Percentiles rank a stretch among this genome's conserved stretches.
phyloP scores from a whole-genome alignment of 148 eudicot genomes.

The Arctostaphylos glauca region DNA sequence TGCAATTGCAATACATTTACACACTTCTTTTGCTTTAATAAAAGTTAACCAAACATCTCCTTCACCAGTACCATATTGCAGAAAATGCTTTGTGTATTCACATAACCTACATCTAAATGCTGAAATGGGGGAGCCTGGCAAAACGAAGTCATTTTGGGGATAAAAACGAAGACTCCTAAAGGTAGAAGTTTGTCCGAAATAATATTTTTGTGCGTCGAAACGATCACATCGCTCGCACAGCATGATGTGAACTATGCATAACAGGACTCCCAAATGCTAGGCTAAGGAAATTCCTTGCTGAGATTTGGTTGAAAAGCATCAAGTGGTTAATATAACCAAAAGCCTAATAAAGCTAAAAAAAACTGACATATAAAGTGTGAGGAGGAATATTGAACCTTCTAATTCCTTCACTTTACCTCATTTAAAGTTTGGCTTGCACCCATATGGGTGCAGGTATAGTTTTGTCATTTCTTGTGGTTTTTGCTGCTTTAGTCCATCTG shows the following conservation, averaged over 20 bases:
- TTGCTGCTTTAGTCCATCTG: not conserved
- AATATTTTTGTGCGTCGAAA: no score
- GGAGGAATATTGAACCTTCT: slow-evolving; percentile 15
- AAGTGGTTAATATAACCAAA: not conserved
- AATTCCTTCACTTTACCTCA: slow-evolving; percentile 11
- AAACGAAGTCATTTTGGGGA: no score
- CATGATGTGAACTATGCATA: no score
- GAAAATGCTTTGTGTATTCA: no score
- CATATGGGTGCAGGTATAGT: not conserved
- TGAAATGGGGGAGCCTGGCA: no score
- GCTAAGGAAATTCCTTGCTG: not conserved
- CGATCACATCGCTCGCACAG: no score
- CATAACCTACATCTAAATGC: no score
- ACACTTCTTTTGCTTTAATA: not conserved
- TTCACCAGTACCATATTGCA: not conserved
- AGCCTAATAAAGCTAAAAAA: not conserved
- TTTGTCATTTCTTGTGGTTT: not conserved
- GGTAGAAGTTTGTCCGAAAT: no score
- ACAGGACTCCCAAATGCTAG: not conserved
- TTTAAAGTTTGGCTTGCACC: not conserved
- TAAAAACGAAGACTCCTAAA: no score
- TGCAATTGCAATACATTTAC: not conserved
- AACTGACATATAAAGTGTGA: slow-evolving; percentile 2
- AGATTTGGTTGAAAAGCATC: not conserved
- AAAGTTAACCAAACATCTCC: not conserved